A percentile compares a stretch with the other conserved stretches of the same genome.
These are phyloP conservation scores for Lasiodiplodia theobromae DNA, from an alignment of 2,329 filamentous ascomycete genomes.

Conservation along the genomic window DNA sequence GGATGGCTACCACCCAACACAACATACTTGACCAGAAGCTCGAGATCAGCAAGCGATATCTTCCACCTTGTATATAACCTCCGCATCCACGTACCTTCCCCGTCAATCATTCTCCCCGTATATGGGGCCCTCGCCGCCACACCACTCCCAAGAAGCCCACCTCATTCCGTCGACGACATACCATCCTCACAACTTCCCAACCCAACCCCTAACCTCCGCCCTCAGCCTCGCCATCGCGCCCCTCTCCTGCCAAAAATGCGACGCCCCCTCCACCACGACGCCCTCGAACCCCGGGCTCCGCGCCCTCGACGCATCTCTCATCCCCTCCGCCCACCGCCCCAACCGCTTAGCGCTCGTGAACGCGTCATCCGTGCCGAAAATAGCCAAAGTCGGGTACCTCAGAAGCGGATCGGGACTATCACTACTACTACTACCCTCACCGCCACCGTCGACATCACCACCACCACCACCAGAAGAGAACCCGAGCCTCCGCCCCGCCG, in stretches of 20 bases:
- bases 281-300: constrained; percentile 44
- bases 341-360: constrained; percentile 74
- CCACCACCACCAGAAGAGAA: background rate
- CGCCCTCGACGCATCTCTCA: constrained; percentile 46
- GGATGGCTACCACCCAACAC: no score
- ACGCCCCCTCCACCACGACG: constrained; percentile 56
- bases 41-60: no score
- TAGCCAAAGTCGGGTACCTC: constrained; percentile 62
- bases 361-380: constrained; percentile 78
- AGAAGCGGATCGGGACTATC: constrained; percentile 29
- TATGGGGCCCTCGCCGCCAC: no score
- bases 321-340: constrained; percentile 67
- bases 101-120: no score
- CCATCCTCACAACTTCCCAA: constrained; percentile 30
- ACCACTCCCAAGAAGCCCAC: no score
- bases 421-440: no score
- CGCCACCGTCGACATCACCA: background rate
- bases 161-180: no score
- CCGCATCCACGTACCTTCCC: no score
- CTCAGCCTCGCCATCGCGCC: constrained; percentile 51
- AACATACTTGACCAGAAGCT: no score
- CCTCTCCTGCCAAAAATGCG: constrained; percentile 59
- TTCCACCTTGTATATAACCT: no score
- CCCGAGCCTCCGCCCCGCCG: background rate
- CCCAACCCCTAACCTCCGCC: constrained; percentile 51